These are phyloP conservation scores for Coniochaeta sp. DNA, from an alignment of 2,329 filamentous ascomycete species.

Conservation along the genomic window DNA sequence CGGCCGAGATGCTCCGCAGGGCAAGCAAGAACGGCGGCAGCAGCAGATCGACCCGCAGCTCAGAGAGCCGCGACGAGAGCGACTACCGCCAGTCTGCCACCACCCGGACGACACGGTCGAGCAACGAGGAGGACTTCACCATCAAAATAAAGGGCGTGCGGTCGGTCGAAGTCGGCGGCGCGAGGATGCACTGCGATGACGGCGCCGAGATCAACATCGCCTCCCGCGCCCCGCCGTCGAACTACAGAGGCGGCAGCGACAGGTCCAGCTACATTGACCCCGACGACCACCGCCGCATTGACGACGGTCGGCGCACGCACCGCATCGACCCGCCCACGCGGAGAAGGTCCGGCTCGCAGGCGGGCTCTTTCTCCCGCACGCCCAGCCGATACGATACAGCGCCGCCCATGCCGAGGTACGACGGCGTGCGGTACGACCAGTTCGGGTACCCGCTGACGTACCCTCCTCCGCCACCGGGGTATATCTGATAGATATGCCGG, in stretches of 20 bases:
- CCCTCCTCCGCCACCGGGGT: conserved; percentile 6
- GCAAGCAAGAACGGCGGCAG: conserved; percentile 36
- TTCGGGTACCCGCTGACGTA: conserved; percentile 2
- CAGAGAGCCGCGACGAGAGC: conserved; percentile 55
- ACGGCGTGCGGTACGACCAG: background rate
- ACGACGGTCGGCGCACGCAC: conserved; percentile 34
- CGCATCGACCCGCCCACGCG: conserved; percentile 38
- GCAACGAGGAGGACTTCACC: conserved; percentile 52
- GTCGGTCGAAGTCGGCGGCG: conserved; percentile 47
- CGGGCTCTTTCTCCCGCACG: conserved; percentile 33
- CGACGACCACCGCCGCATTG: conserved; percentile 39
- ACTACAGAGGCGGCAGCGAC: conserved; percentile 40
- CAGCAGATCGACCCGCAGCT: conserved; percentile 52
- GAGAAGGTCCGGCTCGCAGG: conserved; percentile 41
- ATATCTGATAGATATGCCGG: conserved; percentile 6
- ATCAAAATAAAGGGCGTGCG: conserved; percentile 52
- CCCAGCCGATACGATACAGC: background rate
- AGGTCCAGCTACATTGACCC: conserved; percentile 40
- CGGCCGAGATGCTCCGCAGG: conserved; percentile 47
- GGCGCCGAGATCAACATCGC: conserved; percentile 52
- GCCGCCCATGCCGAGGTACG: conserved; percentile 7
- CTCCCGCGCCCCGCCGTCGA: conserved; percentile 23
- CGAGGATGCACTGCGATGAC: conserved; percentile 51
- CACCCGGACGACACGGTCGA: conserved; percentile 52
- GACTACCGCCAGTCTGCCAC: conserved; percentile 56